Conservation (phyloP, 768 basidiomycete genomes). For the Pseudohyphozyma bogoriensis region DNA sequence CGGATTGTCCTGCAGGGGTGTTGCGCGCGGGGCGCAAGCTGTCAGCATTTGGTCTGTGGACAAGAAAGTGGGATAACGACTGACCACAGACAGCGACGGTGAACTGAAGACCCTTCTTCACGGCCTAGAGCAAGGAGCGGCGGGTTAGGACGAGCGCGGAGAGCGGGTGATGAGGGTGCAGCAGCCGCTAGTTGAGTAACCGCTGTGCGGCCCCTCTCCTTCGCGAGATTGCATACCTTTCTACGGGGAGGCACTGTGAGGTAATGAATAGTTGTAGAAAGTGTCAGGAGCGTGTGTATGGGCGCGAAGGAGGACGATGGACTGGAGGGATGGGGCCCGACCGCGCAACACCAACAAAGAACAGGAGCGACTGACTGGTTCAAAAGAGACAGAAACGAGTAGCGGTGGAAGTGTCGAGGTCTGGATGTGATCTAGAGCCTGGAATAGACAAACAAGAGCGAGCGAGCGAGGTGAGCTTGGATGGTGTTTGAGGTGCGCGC, state of each 20-base stretch:
- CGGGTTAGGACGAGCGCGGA: background rate
- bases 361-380: background rate
- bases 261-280: background rate
- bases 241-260: background rate
- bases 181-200: too few species aligned
- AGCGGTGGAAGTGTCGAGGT: too few species aligned
- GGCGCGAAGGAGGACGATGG: background rate
- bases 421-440: too few species aligned
- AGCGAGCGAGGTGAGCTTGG: too few species aligned
- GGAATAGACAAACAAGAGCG: too few species aligned
- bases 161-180: too few species aligned
- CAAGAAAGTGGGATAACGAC: conserved; percentile 33
- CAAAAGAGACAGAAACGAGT: too few species aligned
- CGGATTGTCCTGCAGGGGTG: conserved; percentile 67
- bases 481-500: too few species aligned
- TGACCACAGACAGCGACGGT: conserved; percentile 95
- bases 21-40: background rate
- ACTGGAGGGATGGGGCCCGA: background rate
- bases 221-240: background rate
- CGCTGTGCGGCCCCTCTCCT: background rate
- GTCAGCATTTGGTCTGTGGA: background rate
- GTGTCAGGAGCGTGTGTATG: background rate
- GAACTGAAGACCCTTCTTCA: conserved; percentile 98
- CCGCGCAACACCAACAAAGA: background rate
- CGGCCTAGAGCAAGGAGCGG: conserved; percentile 51